A percentile compares a stretch with the other conserved stretches of the same genome.
Conservation (phyloP, 78 protist genomes). For the Dictyostelium brefeldianum region DNA sequence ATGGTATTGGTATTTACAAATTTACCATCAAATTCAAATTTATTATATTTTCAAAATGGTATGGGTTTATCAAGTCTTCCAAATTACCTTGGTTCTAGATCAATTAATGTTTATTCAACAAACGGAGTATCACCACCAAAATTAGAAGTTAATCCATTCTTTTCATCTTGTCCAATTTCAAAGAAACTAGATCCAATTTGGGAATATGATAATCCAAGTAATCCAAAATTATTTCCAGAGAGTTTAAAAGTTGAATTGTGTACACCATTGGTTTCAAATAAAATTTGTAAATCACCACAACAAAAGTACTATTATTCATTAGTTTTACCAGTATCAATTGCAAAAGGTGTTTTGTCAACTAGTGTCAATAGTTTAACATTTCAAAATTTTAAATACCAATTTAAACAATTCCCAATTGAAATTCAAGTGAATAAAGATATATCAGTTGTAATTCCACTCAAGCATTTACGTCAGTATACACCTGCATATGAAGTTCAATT, state of each 20-base stretch:
- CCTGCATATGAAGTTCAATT: neutral
- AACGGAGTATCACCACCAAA: constrained; percentile 21
- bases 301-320: constrained; percentile 1
- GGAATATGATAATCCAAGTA: constrained; percentile 15
- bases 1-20: neutral
- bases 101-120: constrained; percentile 17
- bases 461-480: neutral
- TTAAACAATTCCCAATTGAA: neutral
- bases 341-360: neutral
- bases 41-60: neutral
- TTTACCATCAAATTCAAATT: constrained; percentile 14
- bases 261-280: neutral
- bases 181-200: neutral
- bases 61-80: neutral
- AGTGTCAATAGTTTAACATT: neutral
- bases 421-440: neutral
- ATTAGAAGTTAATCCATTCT: neutral
- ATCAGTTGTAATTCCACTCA: neutral
- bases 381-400: neutral
- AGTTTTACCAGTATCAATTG: neutral
- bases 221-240: neutral
- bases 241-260: neutral
- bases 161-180: neutral
- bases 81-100: neutral
- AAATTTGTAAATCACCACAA: neutral